Percentiles rank a stretch among this genome's conserved stretches.
phyloP scores from a whole-genome alignment of 179 eudicot genomes.

The Beta lomatogona region DNA sequence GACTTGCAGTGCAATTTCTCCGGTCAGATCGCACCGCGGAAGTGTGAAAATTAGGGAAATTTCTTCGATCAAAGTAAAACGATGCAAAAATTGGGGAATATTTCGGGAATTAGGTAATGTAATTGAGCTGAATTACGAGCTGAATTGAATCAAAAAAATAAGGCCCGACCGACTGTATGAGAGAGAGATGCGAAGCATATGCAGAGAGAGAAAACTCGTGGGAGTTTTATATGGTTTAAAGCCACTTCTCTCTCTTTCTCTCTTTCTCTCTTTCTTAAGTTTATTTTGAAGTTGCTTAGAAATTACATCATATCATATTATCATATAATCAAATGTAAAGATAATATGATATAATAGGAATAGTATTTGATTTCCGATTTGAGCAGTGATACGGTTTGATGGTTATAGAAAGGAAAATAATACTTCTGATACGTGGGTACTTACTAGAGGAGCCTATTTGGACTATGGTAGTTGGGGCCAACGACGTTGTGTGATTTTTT shows the following conservation, averaged over 20 bases:
- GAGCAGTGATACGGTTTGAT: no score
- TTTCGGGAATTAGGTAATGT: background rate
- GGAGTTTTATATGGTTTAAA: constrained; percentile 14
- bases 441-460: no score
- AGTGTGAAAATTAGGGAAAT: background rate
- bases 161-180: constrained; percentile 15
- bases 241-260: constrained; percentile 7
- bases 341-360: no score
- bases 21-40: constrained; percentile 39
- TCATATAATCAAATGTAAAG: no score
- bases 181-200: constrained; percentile 44
- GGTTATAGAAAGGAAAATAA: no score
- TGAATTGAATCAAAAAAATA: constrained; percentile 6
- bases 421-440: no score
- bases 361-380: no score
- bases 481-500: no score
- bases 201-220: constrained; percentile 30
- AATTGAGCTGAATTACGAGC: background rate
- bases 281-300: background rate
- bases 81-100: background rate
- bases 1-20: background rate
- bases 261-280: background rate
- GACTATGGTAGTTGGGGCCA: no score
- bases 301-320: background rate
- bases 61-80: background rate